phyloP scores from a whole-genome alignment of 108 stramenopile genomes.

The Cylindrotheca fusiformis region DNA sequence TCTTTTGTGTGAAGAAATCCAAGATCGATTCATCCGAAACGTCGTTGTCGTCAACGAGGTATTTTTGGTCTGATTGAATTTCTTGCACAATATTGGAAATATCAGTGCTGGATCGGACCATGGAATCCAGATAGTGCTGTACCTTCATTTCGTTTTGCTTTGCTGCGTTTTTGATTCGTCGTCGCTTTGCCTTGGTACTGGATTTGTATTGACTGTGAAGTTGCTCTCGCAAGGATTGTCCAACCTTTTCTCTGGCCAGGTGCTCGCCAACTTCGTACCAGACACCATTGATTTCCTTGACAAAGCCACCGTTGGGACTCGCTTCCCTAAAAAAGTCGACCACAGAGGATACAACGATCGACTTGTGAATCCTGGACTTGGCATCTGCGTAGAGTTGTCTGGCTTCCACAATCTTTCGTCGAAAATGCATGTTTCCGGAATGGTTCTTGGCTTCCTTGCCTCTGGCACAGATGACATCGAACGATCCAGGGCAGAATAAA shows the following conservation, averaged over 20 bases:
- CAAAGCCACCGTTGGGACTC: constrained; percentile 35
- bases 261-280: constrained; percentile 36
- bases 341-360: constrained; percentile 26
- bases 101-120: not conserved
- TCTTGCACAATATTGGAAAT: not conserved
- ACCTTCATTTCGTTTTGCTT: not conserved
- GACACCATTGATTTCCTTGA: constrained; percentile 20
- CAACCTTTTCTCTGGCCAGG: constrained; percentile 43
- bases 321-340: constrained; percentile 23
- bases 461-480: constrained; percentile 31
- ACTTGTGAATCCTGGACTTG: constrained; percentile 30
- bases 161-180: constrained; percentile 3
- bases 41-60: not conserved
- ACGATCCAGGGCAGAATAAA: constrained; percentile 12
- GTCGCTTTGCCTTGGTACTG: constrained; percentile 38
- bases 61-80: not conserved
- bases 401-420: constrained; percentile 4
- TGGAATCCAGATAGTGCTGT: not conserved
- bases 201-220: constrained; percentile 34
- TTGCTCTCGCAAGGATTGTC: constrained; percentile 41
- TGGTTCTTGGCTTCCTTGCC: constrained; percentile 20
- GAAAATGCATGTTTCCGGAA: constrained; percentile 19
- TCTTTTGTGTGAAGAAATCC: not conserved
- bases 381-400: constrained; percentile 16
- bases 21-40: not conserved